phyloP scores from a whole-genome alignment of 2,329 filamentous ascomycete genomes.

The Alternaria gansuensis region DNA sequence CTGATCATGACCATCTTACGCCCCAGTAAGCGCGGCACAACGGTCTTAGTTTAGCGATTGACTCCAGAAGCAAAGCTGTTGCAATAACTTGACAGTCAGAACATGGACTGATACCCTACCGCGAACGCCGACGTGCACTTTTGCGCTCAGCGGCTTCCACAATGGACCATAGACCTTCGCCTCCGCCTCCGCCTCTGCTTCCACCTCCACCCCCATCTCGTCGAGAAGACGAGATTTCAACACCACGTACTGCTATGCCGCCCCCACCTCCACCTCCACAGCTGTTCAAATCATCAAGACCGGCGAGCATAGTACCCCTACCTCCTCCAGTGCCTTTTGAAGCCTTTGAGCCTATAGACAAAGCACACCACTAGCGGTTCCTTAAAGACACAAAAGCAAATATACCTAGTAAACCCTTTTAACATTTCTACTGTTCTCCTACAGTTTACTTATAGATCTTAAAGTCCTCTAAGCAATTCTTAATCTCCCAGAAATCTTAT shows the following conservation, averaged over 20 bases:
- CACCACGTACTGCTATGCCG: no score
- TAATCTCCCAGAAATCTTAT: constrained; percentile 31
- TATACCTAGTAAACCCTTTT: constrained; percentile 18
- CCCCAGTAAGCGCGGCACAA: not conserved
- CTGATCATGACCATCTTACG: not conserved
- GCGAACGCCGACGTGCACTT: constrained; percentile 1
- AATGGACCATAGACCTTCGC: constrained; percentile 11
- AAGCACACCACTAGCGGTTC: constrained; percentile 11
- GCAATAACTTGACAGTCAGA: not conserved
- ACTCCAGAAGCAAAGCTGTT: not conserved
- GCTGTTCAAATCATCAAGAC: constrained; percentile 5
- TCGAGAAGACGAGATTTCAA: no score
- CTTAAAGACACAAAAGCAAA: constrained; percentile 15
- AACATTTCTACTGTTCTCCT: constrained; percentile 44
- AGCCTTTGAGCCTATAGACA: constrained; percentile 10
- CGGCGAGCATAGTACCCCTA: constrained; percentile 6
- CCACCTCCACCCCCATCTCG: not conserved
- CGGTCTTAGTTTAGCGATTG: not conserved
- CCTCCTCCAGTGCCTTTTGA: constrained; percentile 7
- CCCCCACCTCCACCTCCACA: not conserved
- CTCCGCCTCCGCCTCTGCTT: constrained; percentile 8
- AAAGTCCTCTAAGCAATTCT: constrained; percentile 43
- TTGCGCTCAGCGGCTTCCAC: constrained; percentile 5
- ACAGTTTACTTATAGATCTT: constrained; percentile 46
- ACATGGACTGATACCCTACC: constrained; percentile 2